Base-by-base conservation (phyloP, 768 basidiomycete species). In the Lactarius sp. region DNA sequence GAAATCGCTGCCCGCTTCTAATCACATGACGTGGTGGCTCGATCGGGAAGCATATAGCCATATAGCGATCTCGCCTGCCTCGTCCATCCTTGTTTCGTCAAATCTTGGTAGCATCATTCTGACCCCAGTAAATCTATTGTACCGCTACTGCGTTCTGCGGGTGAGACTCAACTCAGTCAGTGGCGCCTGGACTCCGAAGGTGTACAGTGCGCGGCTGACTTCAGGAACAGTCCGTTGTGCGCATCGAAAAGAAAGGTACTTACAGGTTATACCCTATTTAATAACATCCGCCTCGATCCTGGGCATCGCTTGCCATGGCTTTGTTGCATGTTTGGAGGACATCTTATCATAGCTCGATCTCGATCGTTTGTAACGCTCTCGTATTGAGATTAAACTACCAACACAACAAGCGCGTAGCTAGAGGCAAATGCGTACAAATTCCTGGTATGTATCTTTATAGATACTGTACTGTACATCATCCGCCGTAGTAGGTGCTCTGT, bases 281-380 rank as follows among this genome's bases (percentile, higher is more conserved):
- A 82, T 10, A 84, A 84, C 64, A 78, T 79, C n/a, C 78, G 87
- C 62, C 83, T 85, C 59, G 78, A 78, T 41, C 90, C 92, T 92
- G 89, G 88, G 85, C 87, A 10, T 88, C 90, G 0, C 74, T 91
- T 10, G 84, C 87, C 0, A 92, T 92, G 90, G 89, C 90, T 27
- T 72, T 90, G 58, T 87, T 85, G 84, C 86, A 69, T 41, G 58
- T 52, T 49, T 36, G 18, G 10, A 9, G 33, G 20, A n/a, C 62
- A 37, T n/a, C 27, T 27, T 27, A 27, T 27, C 27, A 27, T n/a
- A 85, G 84, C 9, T 86, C 85, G 36, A 78, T 85, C 13, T 85
- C 84, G 0, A 85, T 87, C 14, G 78, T 88, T 27, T 79, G 76
- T 68, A 85, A 84, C 61, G 86, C 85, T 0, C 76, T 87, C n/a